Percentiles rank a stretch among this genome's conserved stretches.
Evolutionary conservation across 2,329 filamentous ascomycete genomes (phyloP).

Genomic region (Pseudogymnoascus sp.): DNA sequence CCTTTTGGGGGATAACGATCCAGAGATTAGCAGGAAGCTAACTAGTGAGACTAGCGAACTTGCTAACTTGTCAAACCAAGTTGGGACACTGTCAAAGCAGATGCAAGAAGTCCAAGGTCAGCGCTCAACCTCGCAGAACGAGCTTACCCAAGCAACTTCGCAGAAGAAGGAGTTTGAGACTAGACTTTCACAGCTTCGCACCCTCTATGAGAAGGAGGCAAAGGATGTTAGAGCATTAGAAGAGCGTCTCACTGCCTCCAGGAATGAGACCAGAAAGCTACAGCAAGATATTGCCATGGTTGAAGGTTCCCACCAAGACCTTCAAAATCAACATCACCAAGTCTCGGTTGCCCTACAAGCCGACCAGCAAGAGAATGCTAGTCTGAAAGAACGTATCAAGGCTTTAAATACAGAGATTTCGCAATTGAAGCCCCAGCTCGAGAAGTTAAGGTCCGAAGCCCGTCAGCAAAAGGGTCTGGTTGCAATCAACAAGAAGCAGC

Average conservation of each 20-base stretch:
- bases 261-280: constrained; percentile 74
- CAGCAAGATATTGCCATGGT: constrained; percentile 76
- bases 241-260: constrained; percentile 67
- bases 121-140: constrained; percentile 68
- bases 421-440: constrained; percentile 79
- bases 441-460: constrained; percentile 86
- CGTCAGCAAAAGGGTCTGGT: constrained; percentile 93
- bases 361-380: constrained; percentile 82
- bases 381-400: constrained; percentile 78
- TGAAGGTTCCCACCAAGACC: constrained; percentile 71
- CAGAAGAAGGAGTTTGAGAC: constrained; percentile 93
- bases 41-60: constrained; percentile 86
- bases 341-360: constrained; percentile 65
- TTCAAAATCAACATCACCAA: constrained; percentile 75
- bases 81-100: constrained; percentile 81
- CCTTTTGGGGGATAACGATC: constrained; percentile 81
- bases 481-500: constrained; percentile 97
- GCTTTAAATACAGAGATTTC: constrained; percentile 73
- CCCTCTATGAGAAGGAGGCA: constrained; percentile 88
- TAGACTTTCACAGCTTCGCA: constrained; percentile 74
- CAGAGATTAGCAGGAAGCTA: constrained; percentile 78
- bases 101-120: constrained; percentile 89
- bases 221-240: constrained; percentile 77
- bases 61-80: constrained; percentile 92
- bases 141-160: constrained; percentile 68